A percentile compares a stretch with the other conserved stretches of the same genome.
Evolutionary conservation across 352 stramenopile genomes (phyloP).

Genomic region (Globisporangium apiculatum): DNA sequence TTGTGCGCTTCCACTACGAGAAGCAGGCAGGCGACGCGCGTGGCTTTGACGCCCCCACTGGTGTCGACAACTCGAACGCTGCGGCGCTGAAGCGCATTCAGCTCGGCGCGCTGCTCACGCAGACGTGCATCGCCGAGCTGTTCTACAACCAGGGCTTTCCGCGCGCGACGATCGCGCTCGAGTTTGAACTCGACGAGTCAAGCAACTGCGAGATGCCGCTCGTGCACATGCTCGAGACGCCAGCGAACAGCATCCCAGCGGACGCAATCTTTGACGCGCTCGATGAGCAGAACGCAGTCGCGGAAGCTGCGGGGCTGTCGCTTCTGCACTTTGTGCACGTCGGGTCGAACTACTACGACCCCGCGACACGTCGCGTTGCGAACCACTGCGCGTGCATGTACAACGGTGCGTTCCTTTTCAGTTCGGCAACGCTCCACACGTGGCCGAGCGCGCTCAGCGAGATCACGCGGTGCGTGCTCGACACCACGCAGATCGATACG

Average conservation of each 20-base stretch:
- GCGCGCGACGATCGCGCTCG: slow-evolving; percentile 41
- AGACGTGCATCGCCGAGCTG: slow-evolving; percentile 52
- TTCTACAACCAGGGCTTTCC: slow-evolving; percentile 32
- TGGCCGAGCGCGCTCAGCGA: slow-evolving; percentile 43
- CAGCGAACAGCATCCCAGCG: slow-evolving; percentile 21
- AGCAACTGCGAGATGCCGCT: slow-evolving; percentile 27
- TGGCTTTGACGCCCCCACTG: slow-evolving; percentile 47
- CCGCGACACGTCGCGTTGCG: slow-evolving; percentile 25
- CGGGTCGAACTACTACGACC: slow-evolving; percentile 55
- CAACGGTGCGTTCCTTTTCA: slow-evolving; percentile 46
- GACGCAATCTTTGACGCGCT: slow-evolving; percentile 1
- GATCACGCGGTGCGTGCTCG: slow-evolving; percentile 38
- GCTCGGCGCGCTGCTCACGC: slow-evolving; percentile 44
- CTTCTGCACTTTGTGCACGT: slow-evolving; percentile 64
- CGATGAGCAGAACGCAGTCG: slow-evolving; percentile 6
- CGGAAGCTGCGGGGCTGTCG: slow-evolving; percentile 7
- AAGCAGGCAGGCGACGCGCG: slow-evolving; percentile 28
- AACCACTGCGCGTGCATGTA: slow-evolving; percentile 48
- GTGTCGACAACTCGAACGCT: slow-evolving; percentile 49
- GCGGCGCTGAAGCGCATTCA: slow-evolving; percentile 36
- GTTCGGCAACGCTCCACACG: slow-evolving; percentile 50
- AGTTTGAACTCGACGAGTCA: slow-evolving; percentile 39
- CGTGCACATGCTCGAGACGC: slow-evolving; percentile 38
- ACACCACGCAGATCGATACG: slow-evolving; percentile 45
- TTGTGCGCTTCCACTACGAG: slow-evolving; percentile 67